phyloP scores from a whole-genome alignment of 306 rosid genomes.

The Vicia villosa region DNA sequence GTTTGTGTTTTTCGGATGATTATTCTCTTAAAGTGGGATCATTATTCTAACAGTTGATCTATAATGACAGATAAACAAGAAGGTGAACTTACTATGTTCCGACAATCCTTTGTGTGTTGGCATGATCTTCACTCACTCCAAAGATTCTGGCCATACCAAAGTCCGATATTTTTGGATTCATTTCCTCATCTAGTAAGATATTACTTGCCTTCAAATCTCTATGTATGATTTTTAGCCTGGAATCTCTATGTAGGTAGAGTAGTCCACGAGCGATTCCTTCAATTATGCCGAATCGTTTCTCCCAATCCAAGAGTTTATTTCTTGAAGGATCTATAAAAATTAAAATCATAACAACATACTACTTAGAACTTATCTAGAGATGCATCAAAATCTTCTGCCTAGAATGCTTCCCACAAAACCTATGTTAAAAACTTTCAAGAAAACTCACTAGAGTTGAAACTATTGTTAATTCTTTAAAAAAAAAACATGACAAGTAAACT shows the following conservation, averaged over 20 bases:
- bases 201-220: conserved; percentile 40
- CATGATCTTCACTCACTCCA: conserved; percentile 37
- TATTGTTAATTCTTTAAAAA: background rate
- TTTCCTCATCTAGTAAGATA: conserved; percentile 22
- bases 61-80: background rate
- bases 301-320: conserved; percentile 31
- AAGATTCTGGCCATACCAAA: conserved; percentile 47
- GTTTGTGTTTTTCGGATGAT: no score
- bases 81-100: conserved; percentile 38
- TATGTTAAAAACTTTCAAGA: background rate
- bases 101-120: conserved; percentile 30
- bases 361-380: background rate
- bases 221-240: conserved; percentile 34
- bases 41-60: no score
- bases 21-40: no score
- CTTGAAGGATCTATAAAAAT: conserved; percentile 11
- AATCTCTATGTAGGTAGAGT: conserved; percentile 42
- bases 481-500: background rate
- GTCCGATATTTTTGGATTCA: conserved; percentile 42
- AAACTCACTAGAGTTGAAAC: background rate
- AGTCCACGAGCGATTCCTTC: conserved; percentile 42
- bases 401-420: background rate
- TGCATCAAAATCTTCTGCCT: background rate
- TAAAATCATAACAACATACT: background rate
- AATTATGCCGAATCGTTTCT: conserved; percentile 25